Base-by-base conservation (phyloP, 345 rosid species). In the Hypericum perforatum region DNA sequence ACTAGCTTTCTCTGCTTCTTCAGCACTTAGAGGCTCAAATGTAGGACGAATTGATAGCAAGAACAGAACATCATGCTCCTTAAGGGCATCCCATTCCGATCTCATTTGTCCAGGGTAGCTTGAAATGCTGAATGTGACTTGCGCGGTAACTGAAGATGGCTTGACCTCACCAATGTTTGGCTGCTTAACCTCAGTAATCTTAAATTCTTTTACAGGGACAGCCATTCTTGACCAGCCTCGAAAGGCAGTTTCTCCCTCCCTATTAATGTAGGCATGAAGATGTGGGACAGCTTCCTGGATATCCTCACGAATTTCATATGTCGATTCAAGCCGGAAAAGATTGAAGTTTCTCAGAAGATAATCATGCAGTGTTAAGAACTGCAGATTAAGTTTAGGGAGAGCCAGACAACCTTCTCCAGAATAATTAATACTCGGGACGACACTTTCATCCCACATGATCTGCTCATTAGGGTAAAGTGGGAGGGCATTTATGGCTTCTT, bases 171-270 rank as follows among this genome's bases (percentile, higher is more conserved):
- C 98, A 46, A 92, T 88, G 69, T 88, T 92, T 41, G 98, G 94
- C 77, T 85, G 96, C 64, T 88, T 92, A 62, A 85, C 86, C 77
- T 77, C 86, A 44, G 76, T 55, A 57, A 88, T 82, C 71, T 70
- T 92, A 65, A 88, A 88, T 43, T 70, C 74, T 66, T 63, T 85
- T 58, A 88, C 72, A 6, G 98, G 96, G 58, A 92, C 96, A 51
- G 77, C 98, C 98, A 92, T 92, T 65, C 98, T 81, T 54, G 98
- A 92, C 98, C 96, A 92, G 53, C 98, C 98, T 65, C 98, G 96
- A 45, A 92, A 92, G 58, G 95, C 85, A 63, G 95, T 62, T 43
- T 85, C 88, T 56, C 96, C 98, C 67, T 88, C 96, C 37, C 74
- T 85, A 68, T 92, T 76, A 56, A 85, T 85, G 70, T 81, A 76